Percentiles rank a stretch among this genome's conserved stretches.
Evolutionary conservation across 208 protist species (phyloP).

Genomic region (Sergeia podlipaevii): DNA sequence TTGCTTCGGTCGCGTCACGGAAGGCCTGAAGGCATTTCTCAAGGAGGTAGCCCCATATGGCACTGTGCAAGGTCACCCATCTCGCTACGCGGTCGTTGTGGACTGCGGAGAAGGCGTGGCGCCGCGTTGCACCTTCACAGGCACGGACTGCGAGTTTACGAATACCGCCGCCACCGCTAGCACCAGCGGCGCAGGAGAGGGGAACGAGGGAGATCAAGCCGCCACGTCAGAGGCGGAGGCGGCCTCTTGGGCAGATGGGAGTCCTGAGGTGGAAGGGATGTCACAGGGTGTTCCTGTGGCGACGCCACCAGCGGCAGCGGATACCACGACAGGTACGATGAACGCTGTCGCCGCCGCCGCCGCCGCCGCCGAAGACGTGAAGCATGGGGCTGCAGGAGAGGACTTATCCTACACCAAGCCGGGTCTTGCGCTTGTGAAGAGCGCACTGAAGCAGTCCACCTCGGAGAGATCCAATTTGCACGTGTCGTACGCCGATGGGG

Average conservation of each 20-base stretch:
- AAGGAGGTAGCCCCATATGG: constrained; percentile 55
- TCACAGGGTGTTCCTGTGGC: not conserved
- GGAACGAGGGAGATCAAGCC: not conserved
- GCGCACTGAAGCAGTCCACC: no score
- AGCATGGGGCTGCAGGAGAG: no score
- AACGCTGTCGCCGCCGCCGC: no score
- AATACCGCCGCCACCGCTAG: not conserved
- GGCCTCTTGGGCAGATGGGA: not conserved
- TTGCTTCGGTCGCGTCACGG: constrained; percentile 59
- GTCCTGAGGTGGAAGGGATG: constrained; percentile 1
- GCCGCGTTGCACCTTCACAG: constrained; percentile 3
- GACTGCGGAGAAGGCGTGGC: constrained; percentile 61
- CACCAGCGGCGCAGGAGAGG: not conserved
- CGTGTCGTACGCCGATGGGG: no score
- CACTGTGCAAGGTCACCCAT: constrained; percentile 58
- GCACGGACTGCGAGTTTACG: not conserved
- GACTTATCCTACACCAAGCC: no score
- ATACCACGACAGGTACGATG: no score
- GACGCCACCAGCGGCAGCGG: no score
- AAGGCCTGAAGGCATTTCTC: constrained; percentile 56
- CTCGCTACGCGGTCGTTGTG: constrained; percentile 63
- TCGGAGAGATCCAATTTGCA: no score
- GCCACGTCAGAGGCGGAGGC: not conserved
- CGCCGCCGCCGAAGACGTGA: no score
- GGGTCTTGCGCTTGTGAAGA: no score